Evolutionary conservation across 371 early-diverging fungal species (phyloP).

Genomic region (Lichtheimia corymbifera): DNA sequence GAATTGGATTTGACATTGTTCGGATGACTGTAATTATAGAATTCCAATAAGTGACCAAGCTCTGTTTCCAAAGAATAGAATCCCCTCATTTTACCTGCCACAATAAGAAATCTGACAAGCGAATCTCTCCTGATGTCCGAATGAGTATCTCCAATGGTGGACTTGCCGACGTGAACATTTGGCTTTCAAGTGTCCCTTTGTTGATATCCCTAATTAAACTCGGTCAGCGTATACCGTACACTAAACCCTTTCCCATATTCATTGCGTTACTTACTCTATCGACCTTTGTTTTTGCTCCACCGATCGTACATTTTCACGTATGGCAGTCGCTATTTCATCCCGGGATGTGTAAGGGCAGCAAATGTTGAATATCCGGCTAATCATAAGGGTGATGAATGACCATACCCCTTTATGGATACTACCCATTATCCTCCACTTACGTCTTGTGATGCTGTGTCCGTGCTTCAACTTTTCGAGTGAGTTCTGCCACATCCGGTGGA

Average conservation of each 20-base stretch:
- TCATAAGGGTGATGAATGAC: neutral
- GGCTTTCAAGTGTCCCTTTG: conserved; percentile 61
- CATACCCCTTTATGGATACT: neutral
- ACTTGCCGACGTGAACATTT: conserved; percentile 70
- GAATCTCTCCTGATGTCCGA: conserved; percentile 95
- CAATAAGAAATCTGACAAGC: conserved; percentile 97
- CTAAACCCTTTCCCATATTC: neutral
- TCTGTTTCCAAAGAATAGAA: neutral
- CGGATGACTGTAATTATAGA: conserved; percentile 35
- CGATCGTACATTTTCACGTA: conserved; percentile 50
- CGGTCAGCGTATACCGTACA: neutral
- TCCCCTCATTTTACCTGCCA: conserved; percentile 75
- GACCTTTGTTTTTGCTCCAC: conserved; percentile 57
- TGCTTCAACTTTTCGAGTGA: conserved; percentile 65
- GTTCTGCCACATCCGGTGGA: conserved; percentile 54
- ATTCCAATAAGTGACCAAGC: neutral
- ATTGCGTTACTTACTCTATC: conserved; percentile 40
- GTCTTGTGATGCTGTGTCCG: conserved; percentile 70
- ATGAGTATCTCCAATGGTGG: conserved; percentile 93
- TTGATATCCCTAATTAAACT: conserved; percentile 58
- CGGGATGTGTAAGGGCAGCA: conserved; percentile 97
- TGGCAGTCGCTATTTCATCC: conserved; percentile 83
- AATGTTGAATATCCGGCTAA: conserved; percentile 83
- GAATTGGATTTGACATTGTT: conserved; percentile 81
- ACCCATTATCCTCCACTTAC: conserved; percentile 50